Base-by-base conservation (phyloP, 768 basidiomycete genomes). In the Tylopilus felleus region DNA sequence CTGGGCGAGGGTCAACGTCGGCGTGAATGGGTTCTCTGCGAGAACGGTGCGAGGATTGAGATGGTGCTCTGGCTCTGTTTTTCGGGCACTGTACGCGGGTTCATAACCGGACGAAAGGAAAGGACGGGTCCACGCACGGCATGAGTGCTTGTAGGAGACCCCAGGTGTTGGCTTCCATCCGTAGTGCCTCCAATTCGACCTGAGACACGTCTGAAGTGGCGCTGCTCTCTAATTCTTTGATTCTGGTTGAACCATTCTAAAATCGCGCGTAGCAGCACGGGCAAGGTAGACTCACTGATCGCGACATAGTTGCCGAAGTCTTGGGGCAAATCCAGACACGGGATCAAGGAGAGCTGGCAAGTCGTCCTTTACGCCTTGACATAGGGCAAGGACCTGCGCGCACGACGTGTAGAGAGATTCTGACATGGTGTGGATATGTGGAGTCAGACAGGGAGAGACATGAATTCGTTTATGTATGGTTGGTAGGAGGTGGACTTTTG, bases 161-260 rank as follows among this genome's bases (percentile, higher is more conserved):
- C 92, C 92, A 95, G 1, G 92, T 92, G 67, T 87, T 85, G 43
- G 83, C 78, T 65, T 94, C 91, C 67, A 93, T 75, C 10, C 80
- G 76, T 49, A 91, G 69, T 1, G 83, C 73, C 23, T 86, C 85
- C 0, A 86, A 59, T 60, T 88, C 86, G 25, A 81, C 78, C 36
- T 64, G 72, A 17, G 77, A 71, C 23, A 70, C 60, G 23, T 64
- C 74, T 46, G 33, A 68, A 65, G 56, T 75, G 70, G 33, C 61
- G 53, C 29, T 65, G 60, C 31, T 81, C 79, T 67, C 82, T 71
- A 38, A 75, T 56, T 86, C 83, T 51, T 72, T 72, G 28, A 88
- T 71, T 59, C 85, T 86, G 47, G 41, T 27, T 45, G 47, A 60
- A 49, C 13, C 36, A 36, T 8, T 55, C 41, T 29, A 25, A 35